Evolutionary conservation across 2,329 filamentous ascomycete species (phyloP).

Genomic region (Pestalotiopsis sp.): DNA sequence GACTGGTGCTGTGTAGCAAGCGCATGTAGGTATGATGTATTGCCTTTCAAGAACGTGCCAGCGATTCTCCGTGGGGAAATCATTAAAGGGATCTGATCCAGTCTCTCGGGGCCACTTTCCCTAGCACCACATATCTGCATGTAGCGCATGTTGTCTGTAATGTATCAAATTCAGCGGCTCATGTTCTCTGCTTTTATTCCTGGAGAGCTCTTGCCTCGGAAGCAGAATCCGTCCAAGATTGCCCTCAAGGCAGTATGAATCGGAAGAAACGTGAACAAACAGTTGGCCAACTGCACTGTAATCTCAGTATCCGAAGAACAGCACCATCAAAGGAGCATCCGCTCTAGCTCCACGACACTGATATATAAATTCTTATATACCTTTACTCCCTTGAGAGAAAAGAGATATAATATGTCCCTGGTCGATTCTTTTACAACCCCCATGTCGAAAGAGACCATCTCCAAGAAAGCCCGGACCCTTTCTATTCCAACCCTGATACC

Average conservation of each 20-base stretch:
- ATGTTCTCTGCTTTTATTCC: no score
- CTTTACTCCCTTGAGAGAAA: background rate
- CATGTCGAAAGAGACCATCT: background rate
- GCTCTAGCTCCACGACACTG: no score
- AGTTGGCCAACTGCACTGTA: no score
- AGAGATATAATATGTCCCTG: background rate
- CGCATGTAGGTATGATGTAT: background rate
- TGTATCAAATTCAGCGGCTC: no score
- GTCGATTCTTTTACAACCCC: background rate
- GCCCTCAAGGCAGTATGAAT: no score
- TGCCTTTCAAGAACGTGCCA: background rate
- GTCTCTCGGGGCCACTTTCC: background rate
- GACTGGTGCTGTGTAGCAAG: no score
- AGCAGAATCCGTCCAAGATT: no score
- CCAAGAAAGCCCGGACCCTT: background rate
- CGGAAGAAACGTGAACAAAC: no score
- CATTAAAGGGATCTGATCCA: background rate
- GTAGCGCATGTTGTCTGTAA: background rate
- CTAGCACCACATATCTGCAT: background rate
- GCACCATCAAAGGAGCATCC: no score
- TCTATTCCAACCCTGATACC: background rate
- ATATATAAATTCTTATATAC: background rate
- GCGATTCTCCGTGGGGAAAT: background rate
- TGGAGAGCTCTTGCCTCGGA: no score
- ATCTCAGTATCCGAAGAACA: no score